Base-by-base conservation (phyloP, 2,329 filamentous ascomycete genomes). In the Aspergillus piperis region DNA sequence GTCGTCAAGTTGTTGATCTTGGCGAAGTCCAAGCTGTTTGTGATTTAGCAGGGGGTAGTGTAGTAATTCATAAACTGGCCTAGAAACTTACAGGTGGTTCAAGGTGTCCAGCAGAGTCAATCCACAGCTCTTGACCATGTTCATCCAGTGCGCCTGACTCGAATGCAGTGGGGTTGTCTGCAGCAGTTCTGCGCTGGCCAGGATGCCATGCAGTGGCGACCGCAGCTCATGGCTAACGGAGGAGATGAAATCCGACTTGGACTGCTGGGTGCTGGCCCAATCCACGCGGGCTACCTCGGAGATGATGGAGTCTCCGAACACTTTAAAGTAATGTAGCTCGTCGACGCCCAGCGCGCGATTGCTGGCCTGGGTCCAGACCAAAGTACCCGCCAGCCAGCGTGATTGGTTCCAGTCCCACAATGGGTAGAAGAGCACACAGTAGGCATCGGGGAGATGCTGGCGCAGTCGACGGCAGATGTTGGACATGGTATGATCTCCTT, bases 221-320 rank as follows among this genome's bases (percentile, higher is more conserved):
- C 80, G 71, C 7, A 84, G 66, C 64, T 84, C 82, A 58, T 84
- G 82, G 27, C 77, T 80, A 25, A 84, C 82, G 2, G 77, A 80
- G 1, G 79, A 78, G 30, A 84, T 78, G 54, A 85, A 84, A 11
- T 82, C 80, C 1, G 76, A 76, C 61, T 84, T 84, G 23, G 80
- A 76, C 25, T 76, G 75, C 55, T 83, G 79, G 2, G 69, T 68
- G 1, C 70, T 66, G 7, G 69, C 64, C 27, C 71, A 69, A 36
- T 75, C 71, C n/a, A 75, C 65, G 10, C 74, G 71, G 32, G 71
- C 69, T n/a, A 74, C 70, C 54, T 77, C 75, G 4, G 71, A 71
- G 64, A 77, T 75, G 15, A 77, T 70, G 2, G 70, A 71, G 19
- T 74, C 71, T 15, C 70, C 71, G 58, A 76, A 77, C 0, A 71